Percentiles rank a stretch among this genome's conserved stretches.
These are phyloP conservation scores for Geotrichum aggregatum DNA, from an alignment of 1,139 yeast genomes.

Conservation along the genomic window DNA sequence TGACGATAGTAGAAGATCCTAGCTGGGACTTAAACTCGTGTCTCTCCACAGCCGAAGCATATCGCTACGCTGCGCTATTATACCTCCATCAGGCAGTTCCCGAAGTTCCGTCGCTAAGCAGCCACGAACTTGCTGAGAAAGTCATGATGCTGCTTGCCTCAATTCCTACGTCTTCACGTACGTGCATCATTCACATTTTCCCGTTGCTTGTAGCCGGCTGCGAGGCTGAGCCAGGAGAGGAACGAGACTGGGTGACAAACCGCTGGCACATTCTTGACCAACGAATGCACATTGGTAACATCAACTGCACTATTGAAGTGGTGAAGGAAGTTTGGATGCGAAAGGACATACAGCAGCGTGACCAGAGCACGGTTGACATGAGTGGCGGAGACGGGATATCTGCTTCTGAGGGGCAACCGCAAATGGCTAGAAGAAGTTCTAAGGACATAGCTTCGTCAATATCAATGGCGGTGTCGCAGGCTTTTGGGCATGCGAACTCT, in stretches of 20 bases:
- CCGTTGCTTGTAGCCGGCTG: slow-evolving; percentile 62
- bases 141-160: slow-evolving; percentile 58
- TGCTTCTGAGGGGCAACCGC: neutral
- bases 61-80: slow-evolving; percentile 53
- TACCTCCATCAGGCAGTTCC: slow-evolving; percentile 68
- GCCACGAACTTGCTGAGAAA: slow-evolving; percentile 57
- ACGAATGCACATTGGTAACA: slow-evolving; percentile 60
- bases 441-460: slow-evolving; percentile 40
- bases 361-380: slow-evolving; percentile 9
- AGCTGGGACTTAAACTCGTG: slow-evolving; percentile 57
- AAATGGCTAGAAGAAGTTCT: slow-evolving; percentile 24
- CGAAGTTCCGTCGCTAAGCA: slow-evolving; percentile 54
- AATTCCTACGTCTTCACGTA: slow-evolving; percentile 56
- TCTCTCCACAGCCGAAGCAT: slow-evolving; percentile 66
- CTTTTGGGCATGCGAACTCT: slow-evolving; percentile 33
- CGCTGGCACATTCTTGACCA: slow-evolving; percentile 55
- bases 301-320: slow-evolving; percentile 63
- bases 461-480: slow-evolving; percentile 46
- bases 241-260: slow-evolving; percentile 57
- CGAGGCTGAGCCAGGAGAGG: slow-evolving; percentile 55
- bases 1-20: slow-evolving; percentile 43
- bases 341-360: slow-evolving; percentile 42
- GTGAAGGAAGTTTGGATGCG: slow-evolving; percentile 67
- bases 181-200: slow-evolving; percentile 57
- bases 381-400: neutral